Conservation (phyloP, 2,329 filamentous ascomycete species). For the Penicillium sp. region DNA sequence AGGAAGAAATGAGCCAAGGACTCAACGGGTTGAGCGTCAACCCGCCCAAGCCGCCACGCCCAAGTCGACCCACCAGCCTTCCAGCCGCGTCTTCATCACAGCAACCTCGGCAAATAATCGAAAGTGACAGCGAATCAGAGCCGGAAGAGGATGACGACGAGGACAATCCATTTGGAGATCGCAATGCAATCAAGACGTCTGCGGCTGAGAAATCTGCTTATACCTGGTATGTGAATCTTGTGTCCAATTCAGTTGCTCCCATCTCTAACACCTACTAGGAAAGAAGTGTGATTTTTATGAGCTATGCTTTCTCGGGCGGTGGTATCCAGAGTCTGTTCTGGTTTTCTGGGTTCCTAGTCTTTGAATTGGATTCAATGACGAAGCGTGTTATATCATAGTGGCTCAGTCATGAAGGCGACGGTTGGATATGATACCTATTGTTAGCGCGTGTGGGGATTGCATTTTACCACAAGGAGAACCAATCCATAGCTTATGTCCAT, state of each 20-base stretch:
- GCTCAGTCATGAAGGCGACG: too few species aligned
- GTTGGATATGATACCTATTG: neutral
- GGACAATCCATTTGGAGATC: slow-evolving; percentile 84
- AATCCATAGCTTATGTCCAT: slow-evolving; percentile 4
- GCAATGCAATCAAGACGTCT: slow-evolving; percentile 57
- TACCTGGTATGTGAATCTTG: slow-evolving; percentile 33
- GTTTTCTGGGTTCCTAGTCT: neutral
- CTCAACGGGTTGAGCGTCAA: slow-evolving; percentile 38
- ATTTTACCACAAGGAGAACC: slow-evolving; percentile 1
- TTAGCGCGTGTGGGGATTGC: neutral
- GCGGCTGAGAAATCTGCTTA: slow-evolving; percentile 31
- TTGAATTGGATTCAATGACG: neutral
- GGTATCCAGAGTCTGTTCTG: neutral
- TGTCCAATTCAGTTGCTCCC: neutral
- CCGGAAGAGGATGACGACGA: slow-evolving; percentile 67
- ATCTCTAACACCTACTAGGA: slow-evolving; percentile 16
- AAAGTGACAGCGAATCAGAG: slow-evolving; percentile 56
- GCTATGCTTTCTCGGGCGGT: neutral
- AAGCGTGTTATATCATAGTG: too few species aligned
- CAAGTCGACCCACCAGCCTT: slow-evolving; percentile 62
- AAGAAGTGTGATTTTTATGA: slow-evolving; percentile 24
- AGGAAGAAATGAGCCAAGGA: slow-evolving; percentile 29
- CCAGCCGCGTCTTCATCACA: slow-evolving; percentile 23
- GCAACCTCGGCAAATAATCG: slow-evolving; percentile 36
- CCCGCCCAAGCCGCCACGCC: slow-evolving; percentile 42